Conservation (phyloP, 257 asterid genomes). For the Vinca minor region DNA sequence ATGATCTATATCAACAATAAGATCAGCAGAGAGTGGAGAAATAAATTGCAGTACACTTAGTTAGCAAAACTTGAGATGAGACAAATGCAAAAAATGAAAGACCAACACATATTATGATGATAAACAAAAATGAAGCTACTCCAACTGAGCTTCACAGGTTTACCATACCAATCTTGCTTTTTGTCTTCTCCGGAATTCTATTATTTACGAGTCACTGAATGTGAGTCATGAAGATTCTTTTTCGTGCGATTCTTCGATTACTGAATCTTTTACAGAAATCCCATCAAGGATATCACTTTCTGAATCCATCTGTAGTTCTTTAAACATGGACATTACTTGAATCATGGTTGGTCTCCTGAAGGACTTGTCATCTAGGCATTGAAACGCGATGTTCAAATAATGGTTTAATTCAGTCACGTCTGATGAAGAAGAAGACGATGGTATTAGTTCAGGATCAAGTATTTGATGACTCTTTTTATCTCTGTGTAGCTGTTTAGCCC, state of each 20-base stretch:
- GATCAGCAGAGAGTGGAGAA: not conserved
- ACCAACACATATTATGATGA: not conserved
- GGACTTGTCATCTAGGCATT: constrained; percentile 81
- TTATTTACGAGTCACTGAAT: constrained; percentile 5
- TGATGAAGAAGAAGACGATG: constrained; percentile 39
- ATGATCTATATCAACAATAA: constrained; percentile 3
- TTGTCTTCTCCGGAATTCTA: constrained; percentile 1
- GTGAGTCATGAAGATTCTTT: constrained; percentile 23
- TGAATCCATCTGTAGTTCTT: constrained; percentile 63
- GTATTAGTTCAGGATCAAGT: constrained; percentile 50
- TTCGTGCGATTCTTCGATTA: constrained; percentile 68
- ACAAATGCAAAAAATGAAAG: not conserved
- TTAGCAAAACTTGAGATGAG: constrained; percentile 14
- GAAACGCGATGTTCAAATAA: constrained; percentile 66
- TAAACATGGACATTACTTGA: constrained; percentile 91
- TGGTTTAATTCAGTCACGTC: constrained; percentile 67
- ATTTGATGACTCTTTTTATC: constrained; percentile 55
- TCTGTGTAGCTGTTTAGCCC: constrained; percentile 76
- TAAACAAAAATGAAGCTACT: not conserved
- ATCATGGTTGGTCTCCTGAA: constrained; percentile 83
- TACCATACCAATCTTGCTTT: not conserved
- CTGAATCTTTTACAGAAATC: constrained; percentile 57
- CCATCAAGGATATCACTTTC: constrained; percentile 78
- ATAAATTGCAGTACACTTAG: constrained; percentile 1
- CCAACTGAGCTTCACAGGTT: not conserved